Base-by-base conservation (phyloP, 1,139 yeast species). In the Chernovozyma aurita region DNA sequence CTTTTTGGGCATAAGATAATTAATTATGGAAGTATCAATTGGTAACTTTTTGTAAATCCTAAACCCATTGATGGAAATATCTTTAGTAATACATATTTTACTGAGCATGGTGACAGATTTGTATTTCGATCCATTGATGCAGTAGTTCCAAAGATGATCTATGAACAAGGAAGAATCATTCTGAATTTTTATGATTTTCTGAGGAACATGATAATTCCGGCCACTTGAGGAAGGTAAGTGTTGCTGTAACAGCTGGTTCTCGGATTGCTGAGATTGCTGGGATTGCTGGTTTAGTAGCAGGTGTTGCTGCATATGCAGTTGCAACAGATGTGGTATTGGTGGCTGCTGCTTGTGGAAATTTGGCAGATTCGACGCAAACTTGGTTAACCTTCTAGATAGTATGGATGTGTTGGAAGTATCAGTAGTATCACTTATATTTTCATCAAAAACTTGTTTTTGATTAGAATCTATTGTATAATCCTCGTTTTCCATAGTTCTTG, bases 61-160 rank as follows among this genome's bases (percentile, higher is more conserved):
- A 21, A 75, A 62, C 13, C 58, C 63, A 17, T 52, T 46, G 2
- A 47, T 43, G 25, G 63, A 63, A 3, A 70, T 48, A 15, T 65
- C 62, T 4, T 44, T 39, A 33, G 61, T 61, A 27, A 78, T 52
- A 32, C 70, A 61, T 3, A 80, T 64, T 34, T 69, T 71, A 15
- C 73, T 63, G 13, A 82, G 57, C 40, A 67, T 72, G 17, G 67
- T 69, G 40, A 82, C 52, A 1, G 80, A 67, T 0, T 81, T 62
- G 29, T 70, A 45, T 2, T 55, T 43, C 30, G 75, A 57, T 1
- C 87, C 87, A 14, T 71, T 69, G 3, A 81, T 66, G 33, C 65
- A 57, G 40, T 63, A 52, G 33, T 52, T 57, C 65, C 69, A 61
- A 21, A 70, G 37, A 33, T 61, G 61, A 38, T 68, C 70, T 8